Base-by-base conservation (phyloP, 1,139 yeast genomes). In the Trichomonascaceae sp. region DNA sequence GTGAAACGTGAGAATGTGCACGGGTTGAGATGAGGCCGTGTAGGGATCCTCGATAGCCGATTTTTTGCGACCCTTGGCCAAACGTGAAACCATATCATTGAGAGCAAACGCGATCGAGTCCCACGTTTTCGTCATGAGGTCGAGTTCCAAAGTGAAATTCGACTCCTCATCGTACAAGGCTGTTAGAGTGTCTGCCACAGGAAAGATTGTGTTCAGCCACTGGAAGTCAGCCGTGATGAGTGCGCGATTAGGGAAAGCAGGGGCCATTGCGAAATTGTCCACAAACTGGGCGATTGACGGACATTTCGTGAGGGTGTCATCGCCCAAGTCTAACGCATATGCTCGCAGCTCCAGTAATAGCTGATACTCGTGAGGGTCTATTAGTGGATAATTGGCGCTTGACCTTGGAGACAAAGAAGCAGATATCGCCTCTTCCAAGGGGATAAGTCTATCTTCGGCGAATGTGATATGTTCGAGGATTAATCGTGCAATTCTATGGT, bases 381-480 rank as follows among this genome's bases (percentile, higher is more conserved):
- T 32, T n/a, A 34, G 35, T 6, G 23, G 23, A 20, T 8, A 20
- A 11, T 6, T 8, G 11, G 23, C 23, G 6, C 9, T 8, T 20
- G 23, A 20, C 23, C 11, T 6, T 8, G 9, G 9, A 6, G 11
- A 8, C 23, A 11, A 20, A 8, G 23, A 20, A 8, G 23, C 23
- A 6, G 23, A 20, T 11, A 20, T 22, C 8, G 43, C 42, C 29
- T 49, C 50, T 9, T 37, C 41, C 4, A 52, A 31, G 9, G 48
- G 40, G n/a, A 47, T 35, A 1, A 52, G 44, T 17, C 56, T 40
- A 3, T 50, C 47, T 3, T 50, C 48, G 1, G 53, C 44, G 26
- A 48, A 43, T 4, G 53, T 47, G n/a, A 74, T 71, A 44, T 74
- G 72, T 48, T 87, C 97, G 29, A 80, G 52, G 0, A 78, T 64